Conservation (phyloP, 2,329 filamentous ascomycete genomes). For the Cladosporium sp. region DNA sequence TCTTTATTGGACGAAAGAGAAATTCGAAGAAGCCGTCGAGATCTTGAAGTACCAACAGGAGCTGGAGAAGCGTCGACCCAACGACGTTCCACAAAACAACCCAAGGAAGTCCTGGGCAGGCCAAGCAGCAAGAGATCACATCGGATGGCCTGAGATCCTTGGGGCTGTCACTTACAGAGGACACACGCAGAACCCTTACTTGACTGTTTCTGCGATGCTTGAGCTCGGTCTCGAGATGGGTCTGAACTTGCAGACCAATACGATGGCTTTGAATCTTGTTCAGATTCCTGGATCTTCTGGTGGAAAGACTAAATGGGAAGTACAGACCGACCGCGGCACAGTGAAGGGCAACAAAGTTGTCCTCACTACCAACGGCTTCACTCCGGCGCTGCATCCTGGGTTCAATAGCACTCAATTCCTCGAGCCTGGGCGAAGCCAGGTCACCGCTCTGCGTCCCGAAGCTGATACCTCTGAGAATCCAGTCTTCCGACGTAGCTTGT, state of each 20-base stretch:
- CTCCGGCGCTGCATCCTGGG: constrained; percentile 21
- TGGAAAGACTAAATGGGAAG: constrained; percentile 16
- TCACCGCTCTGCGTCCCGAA: constrained; percentile 35
- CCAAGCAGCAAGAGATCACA: constrained; percentile 3
- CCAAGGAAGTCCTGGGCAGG: not conserved
- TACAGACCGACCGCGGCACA: constrained; percentile 23
- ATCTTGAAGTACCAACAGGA: not conserved
- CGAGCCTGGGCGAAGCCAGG: constrained; percentile 39
- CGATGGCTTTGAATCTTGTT: constrained; percentile 35
- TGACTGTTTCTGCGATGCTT: constrained; percentile 32
- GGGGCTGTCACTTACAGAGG: constrained; percentile 48
- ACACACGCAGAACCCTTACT: constrained; percentile 32
- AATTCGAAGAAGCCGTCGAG: constrained; percentile 31
- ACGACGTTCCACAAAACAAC: constrained; percentile 32
- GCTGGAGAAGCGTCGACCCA: not conserved
- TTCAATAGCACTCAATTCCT: constrained; percentile 25
- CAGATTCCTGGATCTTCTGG: not conserved
- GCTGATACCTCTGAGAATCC: constrained; percentile 28
- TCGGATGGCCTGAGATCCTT: constrained; percentile 17
- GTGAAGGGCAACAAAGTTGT: constrained; percentile 24
- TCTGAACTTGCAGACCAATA: constrained; percentile 52
- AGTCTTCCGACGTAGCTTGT: constrained; percentile 1
- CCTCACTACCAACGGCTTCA: constrained; percentile 29
- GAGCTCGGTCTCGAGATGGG: constrained; percentile 42
- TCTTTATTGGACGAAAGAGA: constrained; percentile 50